Evolutionary conservation across 805 yeast genomes (phyloP).

Genomic region (Isabelozyma pseudorhagii): DNA sequence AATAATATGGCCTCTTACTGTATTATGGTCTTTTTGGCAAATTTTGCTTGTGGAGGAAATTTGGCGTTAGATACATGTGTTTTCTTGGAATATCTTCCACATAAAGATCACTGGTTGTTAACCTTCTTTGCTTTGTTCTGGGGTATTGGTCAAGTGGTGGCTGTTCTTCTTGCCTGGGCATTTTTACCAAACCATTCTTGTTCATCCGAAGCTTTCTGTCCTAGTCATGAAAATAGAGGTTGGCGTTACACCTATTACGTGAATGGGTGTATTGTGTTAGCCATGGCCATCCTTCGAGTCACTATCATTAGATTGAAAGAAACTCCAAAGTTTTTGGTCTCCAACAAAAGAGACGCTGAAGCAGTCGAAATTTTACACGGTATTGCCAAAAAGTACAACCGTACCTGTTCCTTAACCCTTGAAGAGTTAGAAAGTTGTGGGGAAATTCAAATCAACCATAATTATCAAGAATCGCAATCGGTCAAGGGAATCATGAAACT

Average conservation of each 20-base stretch:
- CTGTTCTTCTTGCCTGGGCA: slow-evolving; percentile 55
- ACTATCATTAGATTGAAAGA: slow-evolving; percentile 39
- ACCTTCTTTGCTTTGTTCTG: slow-evolving; percentile 53
- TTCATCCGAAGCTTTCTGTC: slow-evolving; percentile 36
- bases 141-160: slow-evolving; percentile 61
- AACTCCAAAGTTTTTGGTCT: slow-evolving; percentile 54
- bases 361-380: slow-evolving; percentile 41
- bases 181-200: slow-evolving; percentile 51
- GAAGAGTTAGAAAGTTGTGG: slow-evolving; percentile 48
- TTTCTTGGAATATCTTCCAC: slow-evolving; percentile 52
- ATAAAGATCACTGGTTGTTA: slow-evolving; percentile 47
- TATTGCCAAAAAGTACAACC: slow-evolving; percentile 47
- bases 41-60: slow-evolving; percentile 56
- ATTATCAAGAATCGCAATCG: slow-evolving; percentile 17
- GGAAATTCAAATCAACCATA: slow-evolving; percentile 19
- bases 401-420: slow-evolving; percentile 41
- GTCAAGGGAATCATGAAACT: slow-evolving; percentile 17
- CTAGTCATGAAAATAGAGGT: slow-evolving; percentile 50
- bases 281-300: slow-evolving; percentile 33
- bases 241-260: slow-evolving; percentile 59
- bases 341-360: slow-evolving; percentile 51
- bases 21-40: slow-evolving; percentile 43
- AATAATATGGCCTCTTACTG: slow-evolving; percentile 48
- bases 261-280: slow-evolving; percentile 46
- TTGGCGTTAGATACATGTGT: slow-evolving; percentile 53